phyloP scores from a whole-genome alignment of 73 alveolate genomes.

The Symbiodinium natans region DNA sequence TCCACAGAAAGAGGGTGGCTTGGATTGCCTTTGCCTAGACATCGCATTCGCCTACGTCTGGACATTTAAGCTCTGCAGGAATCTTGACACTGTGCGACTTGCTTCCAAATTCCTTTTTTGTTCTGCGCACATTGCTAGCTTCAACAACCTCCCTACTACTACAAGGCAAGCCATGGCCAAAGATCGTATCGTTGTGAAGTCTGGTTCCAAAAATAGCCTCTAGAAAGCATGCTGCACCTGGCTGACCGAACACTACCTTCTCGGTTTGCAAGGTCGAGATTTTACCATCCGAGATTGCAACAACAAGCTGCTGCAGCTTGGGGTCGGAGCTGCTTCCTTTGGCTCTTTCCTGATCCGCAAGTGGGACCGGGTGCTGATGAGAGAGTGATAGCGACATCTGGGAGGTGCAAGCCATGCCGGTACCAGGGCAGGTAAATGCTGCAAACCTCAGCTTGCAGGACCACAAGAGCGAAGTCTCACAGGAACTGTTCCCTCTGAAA shows the following conservation, averaged over 20 bases:
- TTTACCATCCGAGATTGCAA: conserved; percentile 68
- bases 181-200: too few species aligned
- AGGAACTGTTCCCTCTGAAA: conserved; percentile 45
- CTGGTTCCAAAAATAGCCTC: too few species aligned
- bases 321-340: conserved; percentile 35
- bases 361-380: conserved; percentile 10
- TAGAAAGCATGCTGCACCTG: not conserved
- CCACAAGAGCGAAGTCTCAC: conserved; percentile 4
- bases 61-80: not conserved
- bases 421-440: not conserved
- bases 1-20: not conserved
- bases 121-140: too few species aligned
- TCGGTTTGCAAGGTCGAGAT: conserved; percentile 79
- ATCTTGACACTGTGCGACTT: not conserved
- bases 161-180: too few species aligned
- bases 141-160: too few species aligned
- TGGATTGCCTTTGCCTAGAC: too few species aligned
- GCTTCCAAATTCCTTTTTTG: too few species aligned
- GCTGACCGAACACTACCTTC: too few species aligned
- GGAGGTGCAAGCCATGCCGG: not conserved
- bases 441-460: conserved; percentile 63
- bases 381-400: not conserved
- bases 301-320: conserved; percentile 59
- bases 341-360: conserved; percentile 34
- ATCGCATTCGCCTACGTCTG: not conserved